Percentiles rank a stretch among this genome's conserved stretches.
These are phyloP conservation scores for Mycena vitilis DNA, from an alignment of 768 basidiomycete genomes.

Conservation along the genomic window DNA sequence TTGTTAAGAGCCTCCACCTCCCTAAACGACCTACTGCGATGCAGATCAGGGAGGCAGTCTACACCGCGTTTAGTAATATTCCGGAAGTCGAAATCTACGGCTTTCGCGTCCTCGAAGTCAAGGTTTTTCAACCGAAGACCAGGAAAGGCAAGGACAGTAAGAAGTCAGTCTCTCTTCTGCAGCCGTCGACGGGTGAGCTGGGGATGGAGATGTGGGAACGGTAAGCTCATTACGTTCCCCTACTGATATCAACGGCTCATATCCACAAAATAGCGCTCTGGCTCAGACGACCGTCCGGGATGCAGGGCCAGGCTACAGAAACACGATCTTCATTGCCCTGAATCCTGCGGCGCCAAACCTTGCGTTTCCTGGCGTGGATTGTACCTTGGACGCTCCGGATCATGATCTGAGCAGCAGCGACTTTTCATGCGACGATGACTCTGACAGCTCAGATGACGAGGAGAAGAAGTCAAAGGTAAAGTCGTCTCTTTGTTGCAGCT, in stretches of 20 bases:
- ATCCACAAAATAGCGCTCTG: neutral
- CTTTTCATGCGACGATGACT: no score
- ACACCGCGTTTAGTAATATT: no score
- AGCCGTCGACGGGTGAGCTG: neutral
- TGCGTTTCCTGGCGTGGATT: neutral
- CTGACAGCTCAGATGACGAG: no score
- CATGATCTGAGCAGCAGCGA: neutral
- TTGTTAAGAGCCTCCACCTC: no score
- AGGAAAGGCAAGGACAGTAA: neutral
- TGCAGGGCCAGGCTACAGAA: neutral
- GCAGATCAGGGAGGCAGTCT: no score
- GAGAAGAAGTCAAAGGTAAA: no score
- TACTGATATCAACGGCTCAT: no score
- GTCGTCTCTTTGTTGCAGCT: no score
- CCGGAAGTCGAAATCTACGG: neutral
- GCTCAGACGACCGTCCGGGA: neutral
- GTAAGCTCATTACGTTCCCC: neutral
- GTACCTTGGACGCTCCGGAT: neutral
- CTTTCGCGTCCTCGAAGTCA: neutral
- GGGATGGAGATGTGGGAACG: slow-evolving; percentile 5
- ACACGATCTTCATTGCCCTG: slow-evolving; percentile 5
- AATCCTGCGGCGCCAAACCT: neutral
- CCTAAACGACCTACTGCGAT: no score
- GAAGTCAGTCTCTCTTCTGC: neutral
- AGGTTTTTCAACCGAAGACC: neutral